A percentile compares a stretch with the other conserved stretches of the same genome.
Evolutionary conservation across 768 basidiomycete genomes (phyloP).

Genomic region (Porpolomopsis calyptriformis): DNA sequence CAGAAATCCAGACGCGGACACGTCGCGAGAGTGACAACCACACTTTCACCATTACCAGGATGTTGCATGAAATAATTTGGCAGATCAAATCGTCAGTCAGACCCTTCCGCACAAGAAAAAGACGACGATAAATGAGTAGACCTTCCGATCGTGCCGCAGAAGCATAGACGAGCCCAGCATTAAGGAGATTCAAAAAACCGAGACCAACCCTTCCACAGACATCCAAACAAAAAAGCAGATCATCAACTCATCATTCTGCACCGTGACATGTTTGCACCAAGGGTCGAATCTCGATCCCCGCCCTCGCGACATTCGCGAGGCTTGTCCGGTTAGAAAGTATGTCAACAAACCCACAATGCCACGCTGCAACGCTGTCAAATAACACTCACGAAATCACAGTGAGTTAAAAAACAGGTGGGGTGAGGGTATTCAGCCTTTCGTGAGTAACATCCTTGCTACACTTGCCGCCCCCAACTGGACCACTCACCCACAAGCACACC

Average conservation of each 20-base stretch:
- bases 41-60: slow-evolving; percentile 35
- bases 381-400: slow-evolving; percentile 7
- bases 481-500: too few relatives aligned
- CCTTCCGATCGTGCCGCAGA: slow-evolving; percentile 47
- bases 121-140: slow-evolving; percentile 42
- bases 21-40: slow-evolving; percentile 42
- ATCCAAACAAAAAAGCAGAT: slow-evolving; percentile 3
- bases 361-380: slow-evolving; percentile 4
- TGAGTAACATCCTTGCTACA: slow-evolving; percentile 9
- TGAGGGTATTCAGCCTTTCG: slow-evolving; percentile 45
- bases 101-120: neutral
- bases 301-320: slow-evolving; percentile 24
- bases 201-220: slow-evolving; percentile 44
- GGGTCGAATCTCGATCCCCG: slow-evolving; percentile 45
- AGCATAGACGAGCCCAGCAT: slow-evolving; percentile 46
- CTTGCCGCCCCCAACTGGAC: too few relatives aligned
- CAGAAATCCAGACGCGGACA: slow-evolving; percentile 23
- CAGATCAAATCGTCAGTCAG: slow-evolving; percentile 1
- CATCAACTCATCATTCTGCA: slow-evolving; percentile 28
- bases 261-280: slow-evolving; percentile 48
- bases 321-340: slow-evolving; percentile 1
- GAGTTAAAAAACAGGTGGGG: slow-evolving; percentile 27
- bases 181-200: slow-evolving; percentile 40
- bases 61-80: slow-evolving; percentile 42
- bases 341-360: slow-evolving; percentile 2